Conservation (phyloP, 1,139 yeast genomes). For the Yamadazyma mexicana region DNA sequence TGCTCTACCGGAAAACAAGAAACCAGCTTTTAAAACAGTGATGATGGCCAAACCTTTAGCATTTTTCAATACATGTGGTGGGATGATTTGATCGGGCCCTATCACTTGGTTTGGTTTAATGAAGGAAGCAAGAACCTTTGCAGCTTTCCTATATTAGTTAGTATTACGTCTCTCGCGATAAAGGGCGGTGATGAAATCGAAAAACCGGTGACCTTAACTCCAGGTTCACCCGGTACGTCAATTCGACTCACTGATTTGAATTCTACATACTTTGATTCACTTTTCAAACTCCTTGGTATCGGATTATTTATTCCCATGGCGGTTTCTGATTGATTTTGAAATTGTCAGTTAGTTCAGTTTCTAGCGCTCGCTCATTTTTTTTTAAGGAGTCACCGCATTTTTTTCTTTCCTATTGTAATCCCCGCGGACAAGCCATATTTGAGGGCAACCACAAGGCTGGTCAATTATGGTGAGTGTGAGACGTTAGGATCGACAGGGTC, state of each 20-base stretch:
- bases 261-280: constrained; percentile 75
- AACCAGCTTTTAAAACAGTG: constrained; percentile 94
- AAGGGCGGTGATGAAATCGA: not conserved
- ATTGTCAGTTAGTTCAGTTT: not conserved
- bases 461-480: too few relatives aligned
- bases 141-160: constrained; percentile 70
- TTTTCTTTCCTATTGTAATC: too few relatives aligned
- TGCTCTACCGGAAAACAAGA: constrained; percentile 93
- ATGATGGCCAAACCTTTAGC: constrained; percentile 92
- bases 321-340: constrained; percentile 1
- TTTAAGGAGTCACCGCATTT: constrained; percentile 6
- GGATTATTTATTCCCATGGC: constrained; percentile 88
- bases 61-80: constrained; percentile 81
- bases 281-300: constrained; percentile 83
- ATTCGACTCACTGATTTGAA: not conserved
- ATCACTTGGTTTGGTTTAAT: constrained; percentile 93
- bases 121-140: constrained; percentile 84
- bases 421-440: too few relatives aligned
- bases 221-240: too few relatives aligned
- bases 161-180: constrained; percentile 3
- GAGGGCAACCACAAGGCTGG: too few relatives aligned
- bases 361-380: not conserved
- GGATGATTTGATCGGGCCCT: constrained; percentile 88
- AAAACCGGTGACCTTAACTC: not conserved
- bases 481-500: too few relatives aligned